Evolutionary conservation across 345 rosid genomes (phyloP).

Genomic region (Brassica incana): DNA sequence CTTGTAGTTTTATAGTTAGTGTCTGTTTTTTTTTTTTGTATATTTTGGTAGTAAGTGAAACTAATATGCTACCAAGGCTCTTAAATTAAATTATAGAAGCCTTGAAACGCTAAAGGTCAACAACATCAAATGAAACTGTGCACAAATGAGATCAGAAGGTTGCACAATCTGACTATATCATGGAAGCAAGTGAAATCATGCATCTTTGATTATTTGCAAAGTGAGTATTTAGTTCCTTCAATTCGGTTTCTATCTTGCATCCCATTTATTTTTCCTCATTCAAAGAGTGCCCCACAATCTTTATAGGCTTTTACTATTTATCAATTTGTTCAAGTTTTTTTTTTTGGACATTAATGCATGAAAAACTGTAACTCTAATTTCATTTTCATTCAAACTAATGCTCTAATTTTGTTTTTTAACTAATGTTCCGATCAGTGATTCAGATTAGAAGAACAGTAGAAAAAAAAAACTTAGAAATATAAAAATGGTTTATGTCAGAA

Average conservation of each 20-base stretch:
- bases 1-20: background rate
- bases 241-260: background rate
- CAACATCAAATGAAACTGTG: background rate
- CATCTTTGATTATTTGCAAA: background rate
- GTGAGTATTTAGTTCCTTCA: background rate
- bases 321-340: background rate
- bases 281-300: background rate
- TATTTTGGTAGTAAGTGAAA: background rate
- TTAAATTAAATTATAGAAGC: background rate
- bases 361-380: background rate
- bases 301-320: background rate
- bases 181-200: background rate
- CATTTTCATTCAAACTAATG: background rate
- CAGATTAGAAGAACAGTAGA: background rate
- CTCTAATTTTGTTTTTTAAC: background rate
- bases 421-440: background rate
- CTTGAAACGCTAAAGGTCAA: background rate
- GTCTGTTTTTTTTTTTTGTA: background rate
- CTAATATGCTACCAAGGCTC: background rate
- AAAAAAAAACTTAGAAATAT: background rate
- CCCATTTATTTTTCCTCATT: background rate
- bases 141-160: background rate
- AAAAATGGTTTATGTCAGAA: background rate
- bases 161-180: background rate
- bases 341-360: background rate